phyloP scores from a whole-genome alignment of 2,329 filamentous ascomycete species.

The Pseudogymnoascus sp. region DNA sequence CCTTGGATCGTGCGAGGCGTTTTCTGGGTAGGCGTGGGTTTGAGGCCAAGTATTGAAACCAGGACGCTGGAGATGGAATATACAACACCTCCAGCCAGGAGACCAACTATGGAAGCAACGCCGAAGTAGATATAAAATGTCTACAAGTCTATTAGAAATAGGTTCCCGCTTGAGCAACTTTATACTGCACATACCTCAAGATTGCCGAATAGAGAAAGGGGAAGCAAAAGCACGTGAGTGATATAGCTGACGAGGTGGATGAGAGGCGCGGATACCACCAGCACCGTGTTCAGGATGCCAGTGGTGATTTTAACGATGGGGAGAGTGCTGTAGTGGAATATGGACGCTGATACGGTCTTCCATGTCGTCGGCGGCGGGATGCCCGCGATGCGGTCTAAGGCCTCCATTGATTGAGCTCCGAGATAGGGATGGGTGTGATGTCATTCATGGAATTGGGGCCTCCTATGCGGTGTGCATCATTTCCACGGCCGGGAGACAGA shows the following conservation, averaged over 20 bases:
- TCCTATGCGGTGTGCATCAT: not conserved
- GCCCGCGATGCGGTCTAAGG: slow-evolving; percentile 1
- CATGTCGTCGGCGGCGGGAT: slow-evolving; percentile 28
- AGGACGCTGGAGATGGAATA: slow-evolving; percentile 50
- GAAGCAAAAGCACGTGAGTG: slow-evolving; percentile 37
- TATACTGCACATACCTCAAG: slow-evolving; percentile 55
- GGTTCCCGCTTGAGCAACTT: too few species aligned
- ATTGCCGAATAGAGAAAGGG: slow-evolving; percentile 42
- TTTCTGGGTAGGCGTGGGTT: not conserved
- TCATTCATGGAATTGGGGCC: not conserved
- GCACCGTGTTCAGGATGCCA: slow-evolving; percentile 22
- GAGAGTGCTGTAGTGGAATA: slow-evolving; percentile 32
- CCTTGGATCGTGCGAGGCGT: not conserved
- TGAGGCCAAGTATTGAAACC: slow-evolving; percentile 39
- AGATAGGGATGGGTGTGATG: not conserved
- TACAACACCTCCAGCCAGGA: slow-evolving; percentile 53
- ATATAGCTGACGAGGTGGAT: slow-evolving; percentile 39
- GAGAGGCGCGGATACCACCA: slow-evolving; percentile 32
- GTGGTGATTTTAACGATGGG: slow-evolving; percentile 34
- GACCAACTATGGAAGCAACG: slow-evolving; percentile 60
- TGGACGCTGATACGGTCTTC: slow-evolving; percentile 21
- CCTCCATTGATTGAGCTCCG: slow-evolving; percentile 16
- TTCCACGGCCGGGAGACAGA: not conserved
- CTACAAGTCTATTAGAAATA: too few species aligned
- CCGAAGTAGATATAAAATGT: slow-evolving; percentile 47